phyloP scores from a whole-genome alignment of 169 alveolate species.

The Plasmodium coatneyi region DNA sequence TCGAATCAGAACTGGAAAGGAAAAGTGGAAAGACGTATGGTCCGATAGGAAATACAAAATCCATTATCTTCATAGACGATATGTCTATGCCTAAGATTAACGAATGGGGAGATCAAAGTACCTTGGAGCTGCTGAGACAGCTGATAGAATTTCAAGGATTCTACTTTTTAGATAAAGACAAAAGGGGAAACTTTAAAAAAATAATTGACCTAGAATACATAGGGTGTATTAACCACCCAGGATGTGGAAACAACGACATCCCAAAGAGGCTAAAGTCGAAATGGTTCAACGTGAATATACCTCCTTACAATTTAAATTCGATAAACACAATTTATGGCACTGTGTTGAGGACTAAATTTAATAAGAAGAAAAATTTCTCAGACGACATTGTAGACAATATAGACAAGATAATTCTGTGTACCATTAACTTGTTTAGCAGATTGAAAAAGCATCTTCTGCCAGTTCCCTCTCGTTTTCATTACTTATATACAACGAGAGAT shows the following conservation, averaged over 20 bases:
- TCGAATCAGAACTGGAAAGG: constrained; percentile 96
- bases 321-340: constrained; percentile 96
- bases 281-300: constrained; percentile 95
- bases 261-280: constrained; percentile 96
- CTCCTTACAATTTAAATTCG: constrained; percentile 93
- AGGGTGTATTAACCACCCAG: constrained; percentile 97
- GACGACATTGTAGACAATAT: constrained; percentile 87
- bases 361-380: constrained; percentile 89
- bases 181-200: constrained; percentile 94
- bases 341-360: constrained; percentile 92
- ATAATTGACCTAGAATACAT: constrained; percentile 92
- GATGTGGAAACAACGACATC: constrained; percentile 97
- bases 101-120: constrained; percentile 97
- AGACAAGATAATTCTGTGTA: constrained; percentile 89
- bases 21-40: constrained; percentile 94
- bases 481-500: constrained; percentile 96
- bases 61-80: constrained; percentile 96
- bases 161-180: constrained; percentile 94
- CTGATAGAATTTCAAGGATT: constrained; percentile 95
- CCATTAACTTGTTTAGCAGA: constrained; percentile 92
- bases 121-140: constrained; percentile 94
- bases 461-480: constrained; percentile 97
- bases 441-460: constrained; percentile 78
- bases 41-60: constrained; percentile 93
- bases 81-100: constrained; percentile 96